Evolutionary conservation across 805 yeast genomes (phyloP), one percentile per base, ranked within the genome.

Genomic region (Lipomyces sp.): DNA sequence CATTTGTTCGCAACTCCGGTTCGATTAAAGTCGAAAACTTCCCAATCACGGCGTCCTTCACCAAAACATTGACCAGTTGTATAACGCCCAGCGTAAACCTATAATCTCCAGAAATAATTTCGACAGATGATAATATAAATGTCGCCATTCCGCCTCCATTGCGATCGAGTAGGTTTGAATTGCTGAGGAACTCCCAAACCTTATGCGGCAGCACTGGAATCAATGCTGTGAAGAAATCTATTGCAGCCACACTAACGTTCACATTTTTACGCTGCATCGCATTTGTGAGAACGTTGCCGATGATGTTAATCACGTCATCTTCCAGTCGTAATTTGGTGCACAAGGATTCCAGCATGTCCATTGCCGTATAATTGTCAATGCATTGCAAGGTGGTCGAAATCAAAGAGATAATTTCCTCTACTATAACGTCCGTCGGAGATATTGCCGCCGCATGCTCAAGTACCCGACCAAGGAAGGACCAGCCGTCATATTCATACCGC

Each of bases 401-500:
- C 15, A 90, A 76, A 34, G 82, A 80, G 33, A 88, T 75, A 2
- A 88, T 82, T 29, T 85, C 83, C 4, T 82, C 73, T 8, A 85
- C 77, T 2, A 83, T 72, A 1, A 80, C 78, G 60, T 80, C 82
- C 73, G 32, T 73, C 62, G 53, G 74, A 65, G 51, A 79, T 0
- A 85, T 64, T 53, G 66, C 67, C 58, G 75, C 80, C 8, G 88
- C 77, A 69, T 89, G 89, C 70, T 90, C 92, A 39, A 93, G 76
- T 0, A 90, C 79, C 72, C 96, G 83, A 1, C 98, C 98, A 18
- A 94, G 72, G 34, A 90, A 77, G 0, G 96, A 84, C 97, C 98
- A 92, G 0, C 98, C 98, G 74, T 87, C 90, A 75, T 87, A 92
- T 2, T 83, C 82, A 74, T 89, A 85, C 34, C 88, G 78, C 78